A percentile compares a stretch with the other conserved stretches of the same genome.
These are phyloP conservation scores for Ogataea hybrid DNA, from an alignment of 1,139 yeast species.

Conservation along the genomic window DNA sequence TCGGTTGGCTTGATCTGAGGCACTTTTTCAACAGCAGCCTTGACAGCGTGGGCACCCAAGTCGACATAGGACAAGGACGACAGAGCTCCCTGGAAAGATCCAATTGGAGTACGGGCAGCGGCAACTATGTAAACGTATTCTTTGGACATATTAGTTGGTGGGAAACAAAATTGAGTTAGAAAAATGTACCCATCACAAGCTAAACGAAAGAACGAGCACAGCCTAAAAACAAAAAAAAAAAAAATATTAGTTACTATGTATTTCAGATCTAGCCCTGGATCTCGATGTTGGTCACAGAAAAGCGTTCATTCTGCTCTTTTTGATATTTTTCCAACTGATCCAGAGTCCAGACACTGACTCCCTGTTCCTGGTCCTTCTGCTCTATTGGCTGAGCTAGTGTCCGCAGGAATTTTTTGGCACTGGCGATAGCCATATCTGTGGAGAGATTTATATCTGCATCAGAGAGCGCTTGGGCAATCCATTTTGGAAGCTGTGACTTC, in stretches of 20 bases:
- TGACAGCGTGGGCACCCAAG: conserved; percentile 89
- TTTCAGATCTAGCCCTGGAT: conserved; percentile 1
- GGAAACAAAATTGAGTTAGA: conserved; percentile 6
- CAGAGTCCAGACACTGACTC: conserved; percentile 89
- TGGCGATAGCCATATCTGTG: conserved; percentile 96
- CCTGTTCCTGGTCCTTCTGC: conserved; percentile 82
- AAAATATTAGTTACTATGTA: too few relatives aligned
- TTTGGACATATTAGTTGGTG: conserved; percentile 24
- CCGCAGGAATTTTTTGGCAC: conserved; percentile 87
- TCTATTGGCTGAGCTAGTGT: conserved; percentile 94
- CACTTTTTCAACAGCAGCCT: conserved; percentile 79
- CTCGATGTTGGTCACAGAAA: conserved; percentile 20
- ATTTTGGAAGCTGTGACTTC: conserved; percentile 85
- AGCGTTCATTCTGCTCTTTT: conserved; percentile 40
- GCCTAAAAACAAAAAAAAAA: conserved; percentile 4
- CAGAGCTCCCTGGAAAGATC: conserved; percentile 85
- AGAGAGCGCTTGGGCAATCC: conserved; percentile 91
- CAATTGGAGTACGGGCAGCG: conserved; percentile 92
- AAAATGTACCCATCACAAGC: conserved; percentile 7
- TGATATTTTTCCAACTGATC: conserved; percentile 68
- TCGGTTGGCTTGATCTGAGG: conserved; percentile 74
- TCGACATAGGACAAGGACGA: conserved; percentile 76
- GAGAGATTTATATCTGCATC: conserved; percentile 92
- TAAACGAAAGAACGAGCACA: conserved; percentile 1
- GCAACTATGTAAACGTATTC: conserved; percentile 82